A percentile compares a stretch with the other conserved stretches of the same genome.
Conservation (phyloP, 2,329 filamentous ascomycete genomes). For the Cadophora luteo-olivacea region DNA sequence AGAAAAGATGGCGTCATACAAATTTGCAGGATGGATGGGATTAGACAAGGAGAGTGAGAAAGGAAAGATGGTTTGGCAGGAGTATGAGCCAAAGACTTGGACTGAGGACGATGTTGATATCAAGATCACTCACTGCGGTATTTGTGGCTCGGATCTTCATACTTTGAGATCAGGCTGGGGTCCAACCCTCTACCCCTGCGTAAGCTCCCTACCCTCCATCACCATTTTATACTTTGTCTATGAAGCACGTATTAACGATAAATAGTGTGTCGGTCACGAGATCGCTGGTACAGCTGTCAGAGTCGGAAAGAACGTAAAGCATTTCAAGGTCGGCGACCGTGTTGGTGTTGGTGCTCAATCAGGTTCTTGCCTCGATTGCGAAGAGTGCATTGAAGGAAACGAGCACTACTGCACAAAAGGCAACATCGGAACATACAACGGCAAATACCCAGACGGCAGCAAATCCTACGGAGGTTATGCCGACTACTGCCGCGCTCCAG, state of each 20-base stretch:
- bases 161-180: constrained; percentile 46
- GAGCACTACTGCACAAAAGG: constrained; percentile 40
- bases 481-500: constrained; percentile 56
- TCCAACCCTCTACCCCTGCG: constrained; percentile 48
- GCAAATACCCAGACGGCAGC: constrained; percentile 41
- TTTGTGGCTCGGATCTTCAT: constrained; percentile 48
- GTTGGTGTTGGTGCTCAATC: constrained; percentile 61
- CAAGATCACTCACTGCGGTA: constrained; percentile 55
- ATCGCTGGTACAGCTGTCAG: constrained; percentile 55
- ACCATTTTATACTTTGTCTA: background rate
- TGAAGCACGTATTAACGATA: background rate
- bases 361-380: constrained; percentile 55
- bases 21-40: constrained; percentile 49
- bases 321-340: constrained; percentile 59
- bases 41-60: constrained; percentile 43
- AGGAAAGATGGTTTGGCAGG: constrained; percentile 47
- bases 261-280: constrained; percentile 55
- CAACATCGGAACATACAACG: constrained; percentile 54
- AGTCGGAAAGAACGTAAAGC: constrained; percentile 51
- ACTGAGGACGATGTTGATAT: constrained; percentile 59
- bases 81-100: constrained; percentile 56
- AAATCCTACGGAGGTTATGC: constrained; percentile 58
- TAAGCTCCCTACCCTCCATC: background rate
- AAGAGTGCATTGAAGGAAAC: constrained; percentile 52
- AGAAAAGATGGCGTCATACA: constrained; percentile 43